Evolutionary conservation across 1,139 yeast genomes (phyloP), one percentile per base, ranked within the genome.

Genomic region (Geotrichum fermentans): DNA sequence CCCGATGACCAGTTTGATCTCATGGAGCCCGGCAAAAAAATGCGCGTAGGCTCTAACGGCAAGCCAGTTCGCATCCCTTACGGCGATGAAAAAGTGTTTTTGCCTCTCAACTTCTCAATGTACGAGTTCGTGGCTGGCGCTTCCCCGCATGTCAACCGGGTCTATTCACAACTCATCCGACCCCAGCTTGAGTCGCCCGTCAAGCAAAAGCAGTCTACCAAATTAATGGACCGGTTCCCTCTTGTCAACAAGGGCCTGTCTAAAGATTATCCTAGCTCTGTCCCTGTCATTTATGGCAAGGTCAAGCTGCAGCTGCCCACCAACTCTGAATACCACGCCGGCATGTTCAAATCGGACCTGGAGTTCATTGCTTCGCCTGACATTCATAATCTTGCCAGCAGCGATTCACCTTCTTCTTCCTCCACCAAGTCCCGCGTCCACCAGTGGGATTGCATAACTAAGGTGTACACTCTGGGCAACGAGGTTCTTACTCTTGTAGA

Each of bases 111-210:
- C 50, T 61, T 61, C 45, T 57, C 62, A 53, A 60, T 61, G 58
- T 58, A 50, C 37, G 49, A 50, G 22, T 38, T 36, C 16, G 13
- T 21, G 16, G 37, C 34, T 2, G 5, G 34, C n/a, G 36, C 49
- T 20, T 20, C 44, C 7, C 52, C 48, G 6, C 52, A 45, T 14
- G 26, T 46, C 13, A 26, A 45, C 14, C 18, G 43, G 4, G 56
- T 59, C 14, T 66, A 61, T 55, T 59, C 68, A 8, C 65, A 65
- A 32, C 55, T 67, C 30, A 60, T 66, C 43, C 62, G 70, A 3
- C 66, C 70, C 7, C 65, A 63, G 52, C 62, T 63, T 45, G 71
- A 67, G 55, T 62, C 69, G 14, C 70, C 70, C 7, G 47, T 59
- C 30, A 58, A 58, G 36, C 62, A 65, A n/a, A 56, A 61, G 40